Base-by-base conservation (phyloP, 176 grass and related monocot genomes). In the Bromus sterilis region DNA sequence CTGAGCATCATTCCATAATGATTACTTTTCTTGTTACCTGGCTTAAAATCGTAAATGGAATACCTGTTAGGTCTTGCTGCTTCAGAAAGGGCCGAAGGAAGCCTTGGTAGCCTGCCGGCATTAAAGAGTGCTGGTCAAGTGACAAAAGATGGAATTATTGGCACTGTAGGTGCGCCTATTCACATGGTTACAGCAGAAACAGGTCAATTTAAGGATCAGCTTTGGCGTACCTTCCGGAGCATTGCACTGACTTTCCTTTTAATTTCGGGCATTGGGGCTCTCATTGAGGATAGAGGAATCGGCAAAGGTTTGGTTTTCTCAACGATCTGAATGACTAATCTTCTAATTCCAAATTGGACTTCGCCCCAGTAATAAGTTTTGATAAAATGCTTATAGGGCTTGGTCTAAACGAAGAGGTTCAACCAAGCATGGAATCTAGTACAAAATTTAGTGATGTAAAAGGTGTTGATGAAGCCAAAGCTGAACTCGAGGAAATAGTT, bases 401-500 rank as follows among this genome's bases (percentile, higher is more conserved):
- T 78, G 93, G 97, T 77, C 81, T 99, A 56, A 92, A 95, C 78
- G 91, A 99, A 81, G 97, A 99, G 83, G 97, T 99, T 63, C 97
- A 99, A 48, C 97, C 97, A 79, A 96, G 88, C 48, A 77, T 99
- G 79, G 89, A 96, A 37, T 99, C 97, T 85, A 90, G 74, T 31
- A 99, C 97, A 1, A 99, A 96, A 79, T 99, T 99, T 80, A 95
- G 87, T 91, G 93, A 99, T 90, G 97, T 99, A 57, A 99, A 99
- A 75, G 97, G 93, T 29, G 89, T 99, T 41, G 97, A 99, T 88
- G 93, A 99, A 86, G 97, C 97, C 23, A 99, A 99, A 88, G 83
- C 74, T 88, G 93, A 96, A 87, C 91, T 99, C 59, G 97, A 99
- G 70, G 97, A 99, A 89, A 99, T 99, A 87, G 91, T 96, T 86